Evolutionary conservation across 2,329 filamentous ascomycete species (phyloP), one percentile per base, ranked within the genome.

Genomic region (Gaeumannomyces sp.): DNA sequence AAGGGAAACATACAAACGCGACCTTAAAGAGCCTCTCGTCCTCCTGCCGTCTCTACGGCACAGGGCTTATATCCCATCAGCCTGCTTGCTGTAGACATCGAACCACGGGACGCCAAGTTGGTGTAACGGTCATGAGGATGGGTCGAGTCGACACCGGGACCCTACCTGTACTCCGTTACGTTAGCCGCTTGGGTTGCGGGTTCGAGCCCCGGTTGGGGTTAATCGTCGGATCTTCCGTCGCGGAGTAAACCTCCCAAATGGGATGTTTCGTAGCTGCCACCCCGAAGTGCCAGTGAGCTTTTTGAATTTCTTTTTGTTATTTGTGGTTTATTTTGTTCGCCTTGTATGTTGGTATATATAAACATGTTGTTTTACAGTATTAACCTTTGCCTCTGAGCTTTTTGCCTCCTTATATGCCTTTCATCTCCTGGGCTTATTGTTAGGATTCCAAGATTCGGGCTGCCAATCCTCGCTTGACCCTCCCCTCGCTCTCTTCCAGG

Each of bases 391-490:
- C 45, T 8, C 3, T 2, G 8, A 19, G 22, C 45, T 53, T n/a
- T 4, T 5, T 53, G 45, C 45, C 8, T n/a, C 22, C 22, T 22
- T 45, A 6, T 61, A 38, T 62, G n/a, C 28, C 28, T 56, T 60
- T 74, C 71, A 78, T 66, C 73, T 70, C 69, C 76, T 78, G 35
- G 73, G 13, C 70, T 61, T 28, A n/a, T 72, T 65, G 8, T 68
- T 14, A 2, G 72, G 73, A 11, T 68, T 77, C 89, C 89, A 91
- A 3, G 85, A 77, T 61, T 84, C 72, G 0, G 89, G 89, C 74
- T 90, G 86, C 87, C 87, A 91, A n/a, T 76, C 79, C 72, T 90
- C 87, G 64, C 87, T 80, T 0, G 86, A 85, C 0, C 80, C 81
- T n/a, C 77, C 78, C n/a, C 74, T 71, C 27, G 81, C 79, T 68